These are phyloP conservation scores for Salix caprea DNA, from an alignment of 345 rosid species.

Conservation along the genomic window DNA sequence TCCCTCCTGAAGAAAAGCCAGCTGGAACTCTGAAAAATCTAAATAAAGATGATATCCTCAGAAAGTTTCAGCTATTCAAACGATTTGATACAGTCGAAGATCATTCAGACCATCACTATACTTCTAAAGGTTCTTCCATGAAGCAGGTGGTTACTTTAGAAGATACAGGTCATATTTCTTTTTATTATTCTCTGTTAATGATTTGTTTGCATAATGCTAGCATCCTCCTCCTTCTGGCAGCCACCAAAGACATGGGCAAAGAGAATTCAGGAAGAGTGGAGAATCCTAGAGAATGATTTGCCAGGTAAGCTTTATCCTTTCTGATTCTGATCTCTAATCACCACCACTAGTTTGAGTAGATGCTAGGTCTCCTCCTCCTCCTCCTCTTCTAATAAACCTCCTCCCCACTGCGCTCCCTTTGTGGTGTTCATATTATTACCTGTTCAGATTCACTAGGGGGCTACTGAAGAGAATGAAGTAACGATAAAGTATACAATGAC, in stretches of 20 bases:
- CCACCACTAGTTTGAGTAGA: not conserved
- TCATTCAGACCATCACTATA: constrained; percentile 59
- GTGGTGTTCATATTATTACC: not conserved
- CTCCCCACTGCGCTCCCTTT: not conserved
- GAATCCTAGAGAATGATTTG: constrained; percentile 73
- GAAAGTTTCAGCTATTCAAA: constrained; percentile 54
- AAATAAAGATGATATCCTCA: constrained; percentile 46
- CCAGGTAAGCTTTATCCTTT: constrained; percentile 49
- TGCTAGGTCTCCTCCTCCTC: not conserved
- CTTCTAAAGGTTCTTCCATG: constrained; percentile 27
- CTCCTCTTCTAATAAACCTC: not conserved
- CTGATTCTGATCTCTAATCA: not conserved
- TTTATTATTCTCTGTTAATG: not conserved
- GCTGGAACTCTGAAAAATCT: constrained; percentile 31
- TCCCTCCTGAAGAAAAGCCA: constrained; percentile 29
- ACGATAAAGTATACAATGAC: too few relatives aligned
- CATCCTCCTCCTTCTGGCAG: constrained; percentile 27
- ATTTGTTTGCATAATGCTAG: not conserved
- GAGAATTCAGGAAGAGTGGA: constrained; percentile 90
- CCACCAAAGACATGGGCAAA: constrained; percentile 61
- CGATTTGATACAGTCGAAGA: constrained; percentile 74
- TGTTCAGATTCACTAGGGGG: not conserved
- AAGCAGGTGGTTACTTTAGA: constrained; percentile 49
- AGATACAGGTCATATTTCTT: not conserved
- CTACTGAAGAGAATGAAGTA: not conserved